Conservation (phyloP, 768 basidiomycete species). For the Chiua virens region DNA sequence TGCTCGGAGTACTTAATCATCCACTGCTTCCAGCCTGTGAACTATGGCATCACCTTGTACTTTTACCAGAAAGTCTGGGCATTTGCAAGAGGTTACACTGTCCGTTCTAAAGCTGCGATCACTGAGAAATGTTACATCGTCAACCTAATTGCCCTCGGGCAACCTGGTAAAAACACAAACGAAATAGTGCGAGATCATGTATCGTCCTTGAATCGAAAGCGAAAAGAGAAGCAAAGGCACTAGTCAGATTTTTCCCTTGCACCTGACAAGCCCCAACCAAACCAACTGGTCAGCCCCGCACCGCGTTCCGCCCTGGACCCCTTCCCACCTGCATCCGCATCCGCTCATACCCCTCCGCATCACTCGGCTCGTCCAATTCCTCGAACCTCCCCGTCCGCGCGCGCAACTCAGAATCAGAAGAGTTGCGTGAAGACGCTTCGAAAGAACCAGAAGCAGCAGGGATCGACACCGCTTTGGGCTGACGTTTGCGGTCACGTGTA, state of each 20-base stretch:
- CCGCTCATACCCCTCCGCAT: slow-evolving; percentile 67
- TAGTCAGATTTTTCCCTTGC: slow-evolving; percentile 24
- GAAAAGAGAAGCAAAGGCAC: neutral
- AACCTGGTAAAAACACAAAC: too few relatives aligned
- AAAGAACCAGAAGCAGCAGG: slow-evolving; percentile 34
- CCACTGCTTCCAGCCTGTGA: too few relatives aligned
- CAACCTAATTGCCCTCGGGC: neutral
- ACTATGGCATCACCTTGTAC: too few relatives aligned
- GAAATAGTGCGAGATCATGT: too few relatives aligned
- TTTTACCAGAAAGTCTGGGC: too few relatives aligned
- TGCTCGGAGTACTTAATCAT: too few relatives aligned
- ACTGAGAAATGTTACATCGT: too few relatives aligned
- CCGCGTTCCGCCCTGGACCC: slow-evolving; percentile 20
- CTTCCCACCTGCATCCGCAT: slow-evolving; percentile 23
- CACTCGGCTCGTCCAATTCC: slow-evolving; percentile 70
- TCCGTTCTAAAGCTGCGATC: too few relatives aligned
- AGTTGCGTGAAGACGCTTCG: slow-evolving; percentile 32
- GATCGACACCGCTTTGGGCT: slow-evolving; percentile 55
- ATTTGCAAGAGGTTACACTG: too few relatives aligned
- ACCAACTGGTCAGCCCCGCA: slow-evolving; percentile 33
- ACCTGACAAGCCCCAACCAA: slow-evolving; percentile 34
- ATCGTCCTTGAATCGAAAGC: neutral
- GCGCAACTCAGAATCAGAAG: slow-evolving; percentile 46
- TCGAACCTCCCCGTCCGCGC: slow-evolving; percentile 57
- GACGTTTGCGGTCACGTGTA: slow-evolving; percentile 45